phyloP scores from a whole-genome alignment of 768 basidiomycete species.

The Leccinum subtestaceum region DNA sequence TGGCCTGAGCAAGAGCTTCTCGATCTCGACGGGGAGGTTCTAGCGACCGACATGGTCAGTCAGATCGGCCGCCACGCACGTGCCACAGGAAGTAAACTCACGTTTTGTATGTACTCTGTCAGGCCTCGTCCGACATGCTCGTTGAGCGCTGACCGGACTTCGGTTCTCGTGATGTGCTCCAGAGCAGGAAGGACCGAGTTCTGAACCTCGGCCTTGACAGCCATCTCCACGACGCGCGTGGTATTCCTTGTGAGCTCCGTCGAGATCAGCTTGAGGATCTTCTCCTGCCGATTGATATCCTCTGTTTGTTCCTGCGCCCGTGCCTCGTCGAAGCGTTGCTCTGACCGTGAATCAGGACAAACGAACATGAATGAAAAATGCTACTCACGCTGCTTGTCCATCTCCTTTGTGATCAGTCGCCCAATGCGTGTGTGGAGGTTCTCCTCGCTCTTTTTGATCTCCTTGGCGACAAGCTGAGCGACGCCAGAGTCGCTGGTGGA shows the following conservation, averaged over 20 bases:
- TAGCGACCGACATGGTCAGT: constrained; percentile 29
- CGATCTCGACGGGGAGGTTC: constrained; percentile 77
- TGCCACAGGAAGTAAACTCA: constrained; percentile 25
- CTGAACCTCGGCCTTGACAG: constrained; percentile 82
- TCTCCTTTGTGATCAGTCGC: constrained; percentile 78
- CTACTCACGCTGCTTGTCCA: constrained; percentile 83
- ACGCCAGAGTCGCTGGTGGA: constrained; percentile 52
- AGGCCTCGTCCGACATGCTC: constrained; percentile 75
- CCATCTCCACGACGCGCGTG: constrained; percentile 84
- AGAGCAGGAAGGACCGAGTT: constrained; percentile 80
- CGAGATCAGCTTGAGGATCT: constrained; percentile 84
- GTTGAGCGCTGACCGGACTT: constrained; percentile 75
- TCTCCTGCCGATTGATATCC: constrained; percentile 83
- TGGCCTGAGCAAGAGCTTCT: constrained; percentile 71
- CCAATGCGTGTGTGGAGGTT: constrained; percentile 72
- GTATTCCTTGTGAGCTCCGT: constrained; percentile 85
- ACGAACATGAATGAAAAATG: constrained; percentile 5
- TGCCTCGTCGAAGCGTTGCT: constrained; percentile 81
- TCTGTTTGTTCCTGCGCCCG: constrained; percentile 74
- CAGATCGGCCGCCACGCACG: not conserved
- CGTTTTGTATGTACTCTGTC: constrained; percentile 70
- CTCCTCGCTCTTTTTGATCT: constrained; percentile 83
- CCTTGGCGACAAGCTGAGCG: constrained; percentile 60
- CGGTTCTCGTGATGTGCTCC: constrained; percentile 76
- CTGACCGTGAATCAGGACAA: constrained; percentile 37